These are phyloP conservation scores for Wickerhamiella occidentalis DNA, from an alignment of 805 yeast species.

Conservation along the genomic window DNA sequence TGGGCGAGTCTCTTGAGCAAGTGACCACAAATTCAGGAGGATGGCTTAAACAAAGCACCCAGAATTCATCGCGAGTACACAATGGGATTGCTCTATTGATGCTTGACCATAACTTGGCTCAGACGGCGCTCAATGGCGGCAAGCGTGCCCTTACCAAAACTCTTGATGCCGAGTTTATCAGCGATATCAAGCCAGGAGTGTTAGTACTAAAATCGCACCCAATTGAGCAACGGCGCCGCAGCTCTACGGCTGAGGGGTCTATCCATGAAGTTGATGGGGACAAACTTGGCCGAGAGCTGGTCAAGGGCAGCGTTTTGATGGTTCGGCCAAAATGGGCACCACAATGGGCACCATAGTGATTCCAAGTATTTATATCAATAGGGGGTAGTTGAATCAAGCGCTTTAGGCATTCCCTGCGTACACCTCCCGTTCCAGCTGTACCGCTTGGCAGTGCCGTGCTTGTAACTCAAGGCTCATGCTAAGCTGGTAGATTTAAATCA, in stretches of 20 bases:
- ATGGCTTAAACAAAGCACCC: neutral
- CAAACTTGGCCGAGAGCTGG: conserved; percentile 30
- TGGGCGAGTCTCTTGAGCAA: conserved; percentile 6
- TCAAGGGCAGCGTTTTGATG: conserved; percentile 54
- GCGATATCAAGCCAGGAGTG: conserved; percentile 44
- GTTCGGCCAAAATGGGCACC: conserved; percentile 82
- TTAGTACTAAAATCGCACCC: conserved; percentile 56
- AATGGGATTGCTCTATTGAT: conserved; percentile 70
- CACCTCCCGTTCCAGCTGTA: too few relatives aligned
- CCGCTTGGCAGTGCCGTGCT: too few relatives aligned
- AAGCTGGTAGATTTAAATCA: too few relatives aligned
- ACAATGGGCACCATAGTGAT: neutral
- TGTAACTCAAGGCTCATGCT: too few relatives aligned
- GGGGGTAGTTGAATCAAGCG: too few relatives aligned
- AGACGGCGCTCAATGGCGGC: conserved; percentile 72
- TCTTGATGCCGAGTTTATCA: conserved; percentile 40
- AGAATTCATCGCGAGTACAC: conserved; percentile 23
- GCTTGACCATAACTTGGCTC: conserved; percentile 61
- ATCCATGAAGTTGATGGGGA: conserved; percentile 35
- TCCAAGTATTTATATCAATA: too few relatives aligned
- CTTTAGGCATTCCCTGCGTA: too few relatives aligned
- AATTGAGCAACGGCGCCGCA: conserved; percentile 51
- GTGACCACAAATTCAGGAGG: too few relatives aligned
- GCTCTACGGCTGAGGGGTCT: conserved; percentile 56
- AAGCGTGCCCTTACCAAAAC: conserved; percentile 78